A percentile compares a stretch with the other conserved stretches of the same genome.
phyloP scores from a whole-genome alignment of 75 land plant genomes.

The Azolla pinnata region DNA sequence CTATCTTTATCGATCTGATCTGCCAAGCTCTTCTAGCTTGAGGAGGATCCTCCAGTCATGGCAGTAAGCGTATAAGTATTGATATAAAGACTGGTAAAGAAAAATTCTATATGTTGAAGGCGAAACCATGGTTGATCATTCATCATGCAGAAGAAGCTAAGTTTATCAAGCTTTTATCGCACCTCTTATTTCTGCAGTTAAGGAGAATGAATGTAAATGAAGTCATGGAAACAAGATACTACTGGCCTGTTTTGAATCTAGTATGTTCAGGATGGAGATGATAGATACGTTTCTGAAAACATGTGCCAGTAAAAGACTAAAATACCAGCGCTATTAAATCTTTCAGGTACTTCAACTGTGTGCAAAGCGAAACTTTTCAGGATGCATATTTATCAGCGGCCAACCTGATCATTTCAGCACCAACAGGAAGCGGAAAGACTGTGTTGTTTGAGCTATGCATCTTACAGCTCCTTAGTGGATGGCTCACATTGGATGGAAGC shows the following conservation, averaged over 20 bases:
- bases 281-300: too few relatives aligned
- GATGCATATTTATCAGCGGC: constrained; percentile 61
- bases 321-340: too few relatives aligned
- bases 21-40: too few relatives aligned
- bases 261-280: not conserved
- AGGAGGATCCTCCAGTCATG: too few relatives aligned
- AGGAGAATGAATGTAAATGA: not conserved
- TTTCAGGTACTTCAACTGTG: constrained; percentile 84
- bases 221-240: not conserved
- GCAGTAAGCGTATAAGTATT: too few relatives aligned
- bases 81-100: too few relatives aligned
- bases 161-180: not conserved
- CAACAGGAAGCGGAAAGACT: constrained; percentile 98
- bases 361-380: constrained; percentile 91
- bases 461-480: constrained; percentile 61
- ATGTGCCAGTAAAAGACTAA: too few relatives aligned
- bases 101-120: too few relatives aligned
- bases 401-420: constrained; percentile 92
- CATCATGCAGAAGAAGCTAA: too few relatives aligned
- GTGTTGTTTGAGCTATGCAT: constrained; percentile 96
- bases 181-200: not conserved
- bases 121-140: too few relatives aligned
- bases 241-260: not conserved
- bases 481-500: constrained; percentile 47
- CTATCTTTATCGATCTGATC: too few relatives aligned